Evolutionary conservation across 495 filamentous ascomycete species (phyloP).

Genomic region (Aspergillus steynii): DNA sequence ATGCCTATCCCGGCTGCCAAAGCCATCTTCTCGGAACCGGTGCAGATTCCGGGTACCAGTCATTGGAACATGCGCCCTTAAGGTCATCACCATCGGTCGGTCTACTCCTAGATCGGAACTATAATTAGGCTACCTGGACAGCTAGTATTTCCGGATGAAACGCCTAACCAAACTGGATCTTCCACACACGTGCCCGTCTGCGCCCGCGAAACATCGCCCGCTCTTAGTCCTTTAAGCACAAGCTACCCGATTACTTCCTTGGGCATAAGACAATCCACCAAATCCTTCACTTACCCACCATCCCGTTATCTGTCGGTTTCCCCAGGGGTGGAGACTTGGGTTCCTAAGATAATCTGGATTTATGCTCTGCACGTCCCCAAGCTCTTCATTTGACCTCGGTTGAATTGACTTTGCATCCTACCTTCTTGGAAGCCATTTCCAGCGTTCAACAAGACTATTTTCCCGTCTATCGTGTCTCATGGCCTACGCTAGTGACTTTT

Average conservation of each 20-base stretch:
- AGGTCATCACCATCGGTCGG: too few relatives aligned
- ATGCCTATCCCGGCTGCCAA: too few relatives aligned
- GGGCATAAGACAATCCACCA: background rate
- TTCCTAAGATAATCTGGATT: background rate
- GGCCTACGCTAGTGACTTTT: background rate
- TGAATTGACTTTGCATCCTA: background rate
- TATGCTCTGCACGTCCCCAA: background rate
- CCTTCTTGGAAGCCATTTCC: background rate
- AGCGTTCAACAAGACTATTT: background rate
- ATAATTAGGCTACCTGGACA: background rate
- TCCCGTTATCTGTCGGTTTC: background rate
- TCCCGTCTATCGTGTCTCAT: background rate
- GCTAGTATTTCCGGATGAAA: background rate
- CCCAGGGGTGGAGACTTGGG: background rate
- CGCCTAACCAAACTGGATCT: background rate
- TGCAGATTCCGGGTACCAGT: too few relatives aligned
- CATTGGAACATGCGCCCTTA: too few relatives aligned
- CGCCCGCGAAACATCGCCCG: background rate
- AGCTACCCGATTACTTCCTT: background rate
- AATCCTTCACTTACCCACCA: background rate
- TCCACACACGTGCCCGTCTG: background rate
- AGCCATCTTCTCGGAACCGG: too few relatives aligned
- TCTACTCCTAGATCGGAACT: too few relatives aligned
- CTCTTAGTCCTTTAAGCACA: background rate
- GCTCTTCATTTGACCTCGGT: background rate